Base-by-base conservation (phyloP, 1,284 basidiomycete genomes). In the Cutaneotrichosporon dermatis region DNA sequence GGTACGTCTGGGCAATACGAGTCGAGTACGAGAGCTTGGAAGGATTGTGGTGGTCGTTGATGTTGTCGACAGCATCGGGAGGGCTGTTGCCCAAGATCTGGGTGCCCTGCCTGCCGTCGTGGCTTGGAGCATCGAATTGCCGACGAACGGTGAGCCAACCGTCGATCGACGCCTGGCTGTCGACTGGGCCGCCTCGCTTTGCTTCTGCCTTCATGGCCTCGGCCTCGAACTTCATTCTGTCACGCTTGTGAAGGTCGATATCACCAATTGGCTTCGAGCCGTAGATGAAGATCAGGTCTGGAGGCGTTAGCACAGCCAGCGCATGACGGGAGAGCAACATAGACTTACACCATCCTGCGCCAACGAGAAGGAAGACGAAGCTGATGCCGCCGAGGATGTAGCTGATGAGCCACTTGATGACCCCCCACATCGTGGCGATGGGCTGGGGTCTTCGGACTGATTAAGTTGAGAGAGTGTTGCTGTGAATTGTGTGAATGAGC, bases 311-410 rank as follows among this genome's bases (percentile, higher is more conserved):
- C 11, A 10, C 11, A 25, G 45, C 37, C 41, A 48, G 50, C 46
- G 6, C 25, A 7, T 12, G 34, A 10, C 7, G 6, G 35, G n/a
- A 10, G 8, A 11, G 15, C 16, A 35, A 49, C 34, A 33, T 11
- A 34, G 11, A 71, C 74, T 68, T 60, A 77, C 75, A 58, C 48
- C 90, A 67, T 65, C 83, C 65, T 37, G 76, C 79, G 66, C 83
- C 77, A 65, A 88, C 66, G 63, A 88, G 70, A 51, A 93, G 81
- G 25, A 92, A 90, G 57, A 94, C 79, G 74, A 94, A 89, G 1
- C 91, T 92, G 61, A 94, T 65, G 34, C 91, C 92, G 60, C 92
- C 92, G 54, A 95, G 81, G 63, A 95, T 76, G 77, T 94, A 95
- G 41, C 87, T 69, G 40, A 74, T 51, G 15, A 73, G 57, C 66